Conservation (phyloP, 1,139 yeast genomes). For the Lodderomyces elongisporus region DNA sequence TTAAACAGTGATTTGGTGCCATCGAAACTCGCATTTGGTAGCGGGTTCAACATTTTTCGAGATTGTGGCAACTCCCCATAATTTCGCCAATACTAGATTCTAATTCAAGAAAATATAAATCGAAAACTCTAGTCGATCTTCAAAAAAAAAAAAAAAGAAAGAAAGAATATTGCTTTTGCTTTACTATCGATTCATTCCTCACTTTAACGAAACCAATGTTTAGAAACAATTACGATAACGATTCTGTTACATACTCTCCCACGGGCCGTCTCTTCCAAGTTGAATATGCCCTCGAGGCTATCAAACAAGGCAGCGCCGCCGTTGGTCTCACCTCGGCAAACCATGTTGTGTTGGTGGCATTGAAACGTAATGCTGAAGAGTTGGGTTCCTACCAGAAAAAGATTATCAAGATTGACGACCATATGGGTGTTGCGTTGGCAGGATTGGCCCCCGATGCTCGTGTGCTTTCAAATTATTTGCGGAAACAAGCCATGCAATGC, state of each 20-base stretch:
- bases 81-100: no score
- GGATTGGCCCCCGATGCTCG: constrained; percentile 99
- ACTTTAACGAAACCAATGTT: constrained; percentile 44
- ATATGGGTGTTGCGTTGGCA: constrained; percentile 91
- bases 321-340: constrained; percentile 85
- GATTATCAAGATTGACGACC: constrained; percentile 85
- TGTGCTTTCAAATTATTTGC: constrained; percentile 77
- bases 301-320: constrained; percentile 96
- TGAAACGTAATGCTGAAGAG: constrained; percentile 95
- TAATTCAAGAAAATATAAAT: no score
- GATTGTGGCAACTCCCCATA: no score
- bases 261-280: constrained; percentile 94
- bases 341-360: constrained; percentile 87
- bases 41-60: no score
- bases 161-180: no score
- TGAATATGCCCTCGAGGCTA: constrained; percentile 95
- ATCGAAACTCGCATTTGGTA: no score
- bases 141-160: no score
- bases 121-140: no score
- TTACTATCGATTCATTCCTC: no score
- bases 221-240: constrained; percentile 97
- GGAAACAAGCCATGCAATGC: constrained; percentile 89
- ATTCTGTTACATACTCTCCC: constrained; percentile 94
- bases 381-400: constrained; percentile 95
- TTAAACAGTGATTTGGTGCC: no score